These are phyloP conservation scores for Udeniomyces megalosporus DNA, from an alignment of 768 basidiomycete species.

Conservation along the genomic window DNA sequence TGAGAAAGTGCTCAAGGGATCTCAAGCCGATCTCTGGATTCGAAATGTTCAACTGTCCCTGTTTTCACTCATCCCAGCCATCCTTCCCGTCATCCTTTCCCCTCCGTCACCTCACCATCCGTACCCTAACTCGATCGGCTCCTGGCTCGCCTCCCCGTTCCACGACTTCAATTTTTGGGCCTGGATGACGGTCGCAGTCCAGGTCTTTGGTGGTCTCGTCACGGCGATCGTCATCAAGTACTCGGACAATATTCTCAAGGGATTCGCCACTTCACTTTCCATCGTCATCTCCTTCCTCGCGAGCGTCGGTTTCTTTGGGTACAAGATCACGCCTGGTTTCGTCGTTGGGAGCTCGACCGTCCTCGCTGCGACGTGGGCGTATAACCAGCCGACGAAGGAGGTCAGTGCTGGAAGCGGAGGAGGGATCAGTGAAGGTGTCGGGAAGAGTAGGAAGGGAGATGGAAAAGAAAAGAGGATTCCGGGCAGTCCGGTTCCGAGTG, in stretches of 20 bases:
- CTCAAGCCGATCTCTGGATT: slow-evolving; percentile 89
- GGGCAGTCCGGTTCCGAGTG: slow-evolving; percentile 9
- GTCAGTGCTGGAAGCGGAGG: too few relatives aligned
- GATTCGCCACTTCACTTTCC: slow-evolving; percentile 85
- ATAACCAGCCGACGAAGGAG: slow-evolving; percentile 28
- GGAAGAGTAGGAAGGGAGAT: background rate
- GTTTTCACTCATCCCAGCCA: slow-evolving; percentile 79
- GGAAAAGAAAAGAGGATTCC: slow-evolving; percentile 7
- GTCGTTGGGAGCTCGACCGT: slow-evolving; percentile 69
- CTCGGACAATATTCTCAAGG: slow-evolving; percentile 70
- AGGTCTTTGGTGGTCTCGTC: slow-evolving; percentile 79
- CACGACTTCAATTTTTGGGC: slow-evolving; percentile 79
- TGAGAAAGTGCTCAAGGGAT: slow-evolving; percentile 44
- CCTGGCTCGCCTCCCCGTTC: slow-evolving; percentile 38
- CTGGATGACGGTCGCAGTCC: slow-evolving; percentile 72
- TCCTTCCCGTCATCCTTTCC: slow-evolving; percentile 53
- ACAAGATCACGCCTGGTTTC: slow-evolving; percentile 72
- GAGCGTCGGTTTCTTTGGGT: slow-evolving; percentile 75
- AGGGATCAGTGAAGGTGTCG: background rate
- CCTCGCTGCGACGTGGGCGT: slow-evolving; percentile 76
- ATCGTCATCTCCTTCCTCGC: slow-evolving; percentile 91
- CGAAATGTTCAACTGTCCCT: slow-evolving; percentile 90
- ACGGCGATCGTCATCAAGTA: slow-evolving; percentile 92
- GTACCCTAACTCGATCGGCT: background rate
- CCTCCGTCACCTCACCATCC: slow-evolving; percentile 3